A percentile compares a stretch with the other conserved stretches of the same genome.
Conservation (phyloP, 192 early-diverging fungal species). For the Backusella tarrabulga region DNA sequence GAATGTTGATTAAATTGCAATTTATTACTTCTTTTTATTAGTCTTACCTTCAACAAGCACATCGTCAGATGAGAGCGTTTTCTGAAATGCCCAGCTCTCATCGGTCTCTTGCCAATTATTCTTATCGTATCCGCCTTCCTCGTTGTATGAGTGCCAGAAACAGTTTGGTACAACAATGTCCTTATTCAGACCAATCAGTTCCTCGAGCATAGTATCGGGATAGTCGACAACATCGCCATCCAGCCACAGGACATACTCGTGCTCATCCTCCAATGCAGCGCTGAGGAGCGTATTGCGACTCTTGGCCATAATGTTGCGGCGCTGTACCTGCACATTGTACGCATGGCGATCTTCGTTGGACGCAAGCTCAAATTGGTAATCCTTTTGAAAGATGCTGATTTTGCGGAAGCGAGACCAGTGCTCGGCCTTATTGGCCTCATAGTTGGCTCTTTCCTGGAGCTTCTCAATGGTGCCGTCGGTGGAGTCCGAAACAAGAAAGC, state of each 20-base stretch:
- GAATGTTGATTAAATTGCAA: not conserved
- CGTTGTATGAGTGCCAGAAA: slow-evolving; percentile 40
- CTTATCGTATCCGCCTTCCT: slow-evolving; percentile 58
- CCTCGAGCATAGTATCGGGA: slow-evolving; percentile 54
- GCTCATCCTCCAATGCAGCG: slow-evolving; percentile 53
- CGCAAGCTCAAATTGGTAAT: slow-evolving; percentile 45
- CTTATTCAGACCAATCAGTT: slow-evolving; percentile 61
- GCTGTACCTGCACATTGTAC: slow-evolving; percentile 51
- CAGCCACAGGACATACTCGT: slow-evolving; percentile 68
- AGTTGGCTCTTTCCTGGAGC: slow-evolving; percentile 32
- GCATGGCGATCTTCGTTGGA: slow-evolving; percentile 54
- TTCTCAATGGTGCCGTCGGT: slow-evolving; percentile 55
- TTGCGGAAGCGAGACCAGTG: slow-evolving; percentile 48
- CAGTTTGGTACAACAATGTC: slow-evolving; percentile 66
- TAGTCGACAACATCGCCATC: slow-evolving; percentile 70
- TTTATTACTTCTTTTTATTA: not conserved
- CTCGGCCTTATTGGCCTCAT: slow-evolving; percentile 19
- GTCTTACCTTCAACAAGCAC: slow-evolving; percentile 49
- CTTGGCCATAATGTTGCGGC: slow-evolving; percentile 59
- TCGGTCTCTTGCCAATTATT: slow-evolving; percentile 68
- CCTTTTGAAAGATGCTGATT: slow-evolving; percentile 59
- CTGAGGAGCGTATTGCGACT: slow-evolving; percentile 60
- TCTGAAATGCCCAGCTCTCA: slow-evolving; percentile 48
- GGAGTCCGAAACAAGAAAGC: slow-evolving; percentile 63
- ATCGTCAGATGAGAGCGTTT: slow-evolving; percentile 29